Evolutionary conservation across 768 basidiomycete species (phyloP).

Genomic region (Serendipita sp.): DNA sequence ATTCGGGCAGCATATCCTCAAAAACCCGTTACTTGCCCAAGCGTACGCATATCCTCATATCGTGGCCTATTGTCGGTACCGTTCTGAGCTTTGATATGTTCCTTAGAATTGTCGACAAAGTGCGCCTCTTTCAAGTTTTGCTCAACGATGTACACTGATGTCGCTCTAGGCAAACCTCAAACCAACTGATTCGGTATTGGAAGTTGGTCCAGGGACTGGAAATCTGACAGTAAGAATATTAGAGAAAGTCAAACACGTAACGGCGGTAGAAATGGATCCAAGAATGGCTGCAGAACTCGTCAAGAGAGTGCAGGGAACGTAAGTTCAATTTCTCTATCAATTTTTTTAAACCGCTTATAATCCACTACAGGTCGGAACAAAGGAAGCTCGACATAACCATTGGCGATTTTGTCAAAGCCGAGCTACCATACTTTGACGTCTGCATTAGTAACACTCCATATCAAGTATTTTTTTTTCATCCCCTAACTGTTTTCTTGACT

Average conservation of each 20-base stretch:
- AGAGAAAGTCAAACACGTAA: constrained; percentile 82
- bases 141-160: not conserved
- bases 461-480: constrained; percentile 30
- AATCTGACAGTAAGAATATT: constrained; percentile 89
- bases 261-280: constrained; percentile 95
- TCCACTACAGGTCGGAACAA: constrained; percentile 63
- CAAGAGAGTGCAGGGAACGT: constrained; percentile 97
- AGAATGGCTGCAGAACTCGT: constrained; percentile 96
- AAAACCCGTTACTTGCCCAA: constrained; percentile 83
- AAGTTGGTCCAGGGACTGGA: constrained; percentile 95
- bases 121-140: constrained; percentile 12
- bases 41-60: constrained; percentile 32
- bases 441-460: constrained; percentile 99
- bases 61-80: constrained; percentile 10
- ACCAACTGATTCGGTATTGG: constrained; percentile 89
- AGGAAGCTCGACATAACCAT: constrained; percentile 88
- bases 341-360: not conserved
- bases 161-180: constrained; percentile 62
- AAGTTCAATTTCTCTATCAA: constrained; percentile 24
- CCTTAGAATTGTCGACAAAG: constrained; percentile 47
- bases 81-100: not conserved
- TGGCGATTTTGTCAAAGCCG: constrained; percentile 97
- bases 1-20: constrained; percentile 96
- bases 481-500: not conserved
- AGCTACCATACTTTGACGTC: constrained; percentile 94